A percentile compares a stretch with the other conserved stretches of the same genome.
Evolutionary conservation across 2,329 filamentous ascomycete species (phyloP).

Genomic region (Xylariaceae sp.): DNA sequence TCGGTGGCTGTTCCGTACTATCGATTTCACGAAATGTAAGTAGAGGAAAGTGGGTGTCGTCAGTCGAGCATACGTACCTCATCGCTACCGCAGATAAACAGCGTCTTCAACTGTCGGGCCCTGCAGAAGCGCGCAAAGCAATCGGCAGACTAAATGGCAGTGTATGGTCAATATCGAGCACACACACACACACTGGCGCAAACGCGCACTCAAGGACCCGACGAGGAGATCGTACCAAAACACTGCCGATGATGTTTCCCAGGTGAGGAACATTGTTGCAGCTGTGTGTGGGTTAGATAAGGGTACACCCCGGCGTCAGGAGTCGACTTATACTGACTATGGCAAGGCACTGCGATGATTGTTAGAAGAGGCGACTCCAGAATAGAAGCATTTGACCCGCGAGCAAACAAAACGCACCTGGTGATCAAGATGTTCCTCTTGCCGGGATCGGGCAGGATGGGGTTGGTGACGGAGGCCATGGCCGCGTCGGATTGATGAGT

Average conservation of each 20-base stretch:
- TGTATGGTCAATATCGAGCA: neutral
- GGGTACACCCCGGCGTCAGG: neutral
- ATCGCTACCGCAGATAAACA: conserved; percentile 85
- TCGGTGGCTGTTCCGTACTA: conserved; percentile 89
- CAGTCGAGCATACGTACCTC: conserved; percentile 41
- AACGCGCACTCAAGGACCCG: neutral
- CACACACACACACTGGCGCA: neutral
- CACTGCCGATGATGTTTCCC: conserved; percentile 82
- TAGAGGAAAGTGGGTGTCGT: neutral
- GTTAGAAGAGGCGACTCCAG: neutral
- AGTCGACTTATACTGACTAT: conserved; percentile 4
- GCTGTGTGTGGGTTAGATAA: conserved; percentile 13
- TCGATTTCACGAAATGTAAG: neutral
- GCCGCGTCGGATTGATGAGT: neutral
- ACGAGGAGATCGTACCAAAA: conserved; percentile 43
- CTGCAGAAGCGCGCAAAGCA: conserved; percentile 80
- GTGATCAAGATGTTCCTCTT: conserved; percentile 88
- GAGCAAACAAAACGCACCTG: conserved; percentile 37
- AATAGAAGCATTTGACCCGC: neutral
- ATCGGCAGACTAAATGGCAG: conserved; percentile 52
- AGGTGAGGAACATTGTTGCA: conserved; percentile 74
- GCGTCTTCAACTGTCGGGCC: conserved; percentile 69
- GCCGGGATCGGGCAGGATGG: conserved; percentile 60
- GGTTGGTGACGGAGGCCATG: conserved; percentile 18
- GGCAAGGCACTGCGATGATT: conserved; percentile 1